These are phyloP conservation scores for Pythium insidiosum DNA, from an alignment of 352 stramenopile genomes.

Conservation along the genomic window DNA sequence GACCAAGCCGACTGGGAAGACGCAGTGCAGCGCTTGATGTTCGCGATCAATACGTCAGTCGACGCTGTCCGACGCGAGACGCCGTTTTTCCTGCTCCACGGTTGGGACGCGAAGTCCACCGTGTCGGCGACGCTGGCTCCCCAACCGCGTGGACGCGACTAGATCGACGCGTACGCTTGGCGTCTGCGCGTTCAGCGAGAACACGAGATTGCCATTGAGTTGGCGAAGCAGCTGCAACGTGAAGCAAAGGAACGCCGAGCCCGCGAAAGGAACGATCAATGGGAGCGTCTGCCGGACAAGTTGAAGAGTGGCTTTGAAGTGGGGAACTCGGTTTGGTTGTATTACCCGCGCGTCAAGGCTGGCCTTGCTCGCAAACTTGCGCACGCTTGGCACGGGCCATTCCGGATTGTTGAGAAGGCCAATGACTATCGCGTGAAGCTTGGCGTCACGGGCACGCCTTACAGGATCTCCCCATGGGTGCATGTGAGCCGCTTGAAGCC, in stretches of 20 bases:
- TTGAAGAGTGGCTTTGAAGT: conserved; percentile 9
- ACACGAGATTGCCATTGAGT: too few relatives aligned
- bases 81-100: too few relatives aligned
- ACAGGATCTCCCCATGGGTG: conserved; percentile 5
- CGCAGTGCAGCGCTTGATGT: conserved; percentile 14
- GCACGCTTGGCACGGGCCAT: too few relatives aligned
- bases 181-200: conserved; percentile 1
- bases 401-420: conserved; percentile 6
- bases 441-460: neutral
- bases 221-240: too few relatives aligned
- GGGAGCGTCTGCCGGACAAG: neutral
- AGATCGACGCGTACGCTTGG: conserved; percentile 1
- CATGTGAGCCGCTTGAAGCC: conserved; percentile 9
- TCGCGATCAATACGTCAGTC: conserved; percentile 15
- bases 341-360: neutral
- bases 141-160: conserved; percentile 1
- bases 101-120: too few relatives aligned
- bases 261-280: neutral
- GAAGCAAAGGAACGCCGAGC: neutral
- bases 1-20: conserved; percentile 28
- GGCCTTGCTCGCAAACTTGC: conserved; percentile 10
- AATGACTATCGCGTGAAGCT: neutral
- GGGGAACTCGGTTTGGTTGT: too few relatives aligned
- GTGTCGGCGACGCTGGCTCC: too few relatives aligned
- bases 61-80: too few relatives aligned